phyloP scores from a whole-genome alignment of 2,329 filamentous ascomycete species.

The Fusarium graminum region DNA sequence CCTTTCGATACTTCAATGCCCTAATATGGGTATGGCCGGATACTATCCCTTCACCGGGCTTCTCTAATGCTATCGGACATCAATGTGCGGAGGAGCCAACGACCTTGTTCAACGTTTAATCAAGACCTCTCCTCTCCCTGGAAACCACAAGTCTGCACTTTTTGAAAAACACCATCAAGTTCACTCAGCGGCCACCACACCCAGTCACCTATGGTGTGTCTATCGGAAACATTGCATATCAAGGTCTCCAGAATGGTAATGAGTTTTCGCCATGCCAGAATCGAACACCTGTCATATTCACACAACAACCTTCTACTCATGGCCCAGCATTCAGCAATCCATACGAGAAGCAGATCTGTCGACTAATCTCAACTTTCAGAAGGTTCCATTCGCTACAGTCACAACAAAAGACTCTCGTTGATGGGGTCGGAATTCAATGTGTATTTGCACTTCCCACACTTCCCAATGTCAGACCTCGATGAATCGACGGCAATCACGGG shows the following conservation, averaged over 20 bases:
- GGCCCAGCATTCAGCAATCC: neutral
- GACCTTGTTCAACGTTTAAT: conserved; percentile 3
- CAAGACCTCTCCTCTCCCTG: neutral
- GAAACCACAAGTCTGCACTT: neutral
- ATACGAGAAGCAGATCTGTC: neutral
- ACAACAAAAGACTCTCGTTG: neutral
- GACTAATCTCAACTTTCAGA: neutral
- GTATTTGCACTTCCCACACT: neutral
- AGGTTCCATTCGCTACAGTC: neutral
- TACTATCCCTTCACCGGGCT: conserved; percentile 15
- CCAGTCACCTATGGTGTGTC: neutral
- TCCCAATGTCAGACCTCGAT: neutral
- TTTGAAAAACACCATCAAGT: neutral
- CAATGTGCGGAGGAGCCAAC: conserved; percentile 23
- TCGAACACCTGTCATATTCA: neutral
- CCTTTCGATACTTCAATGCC: conserved; percentile 5
- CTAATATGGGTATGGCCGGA: conserved; percentile 8
- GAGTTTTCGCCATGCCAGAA: neutral
- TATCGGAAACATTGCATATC: neutral
- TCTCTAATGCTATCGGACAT: conserved; percentile 22
- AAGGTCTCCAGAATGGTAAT: neutral
- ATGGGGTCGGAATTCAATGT: neutral
- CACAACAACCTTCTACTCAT: neutral
- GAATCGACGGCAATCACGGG: neutral
- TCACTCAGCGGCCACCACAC: neutral